Evolutionary conservation across 331 rosid species (phyloP), one percentile per base, ranked within the genome.

Genomic region (Rosa hybrid): DNA sequence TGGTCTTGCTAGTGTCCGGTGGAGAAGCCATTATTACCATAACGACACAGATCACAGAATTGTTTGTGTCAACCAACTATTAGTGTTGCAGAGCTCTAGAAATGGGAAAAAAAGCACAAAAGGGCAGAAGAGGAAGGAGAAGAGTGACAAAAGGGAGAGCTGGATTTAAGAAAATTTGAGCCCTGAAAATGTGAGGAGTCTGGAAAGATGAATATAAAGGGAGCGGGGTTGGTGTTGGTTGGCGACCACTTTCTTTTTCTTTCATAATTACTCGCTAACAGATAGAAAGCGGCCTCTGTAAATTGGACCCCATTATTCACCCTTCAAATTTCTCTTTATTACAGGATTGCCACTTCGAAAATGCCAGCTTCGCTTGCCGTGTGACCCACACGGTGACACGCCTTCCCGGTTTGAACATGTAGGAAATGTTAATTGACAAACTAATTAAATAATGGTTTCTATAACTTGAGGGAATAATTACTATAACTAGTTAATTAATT

Each of bases 1-100:
- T 45, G 75, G 98, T 93, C 81, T 96, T 96, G 84, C 99, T 93
- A 0, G 94, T 96, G 73, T 96, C 98, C 0, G 98, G 96, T 0
- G 98, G 94, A 12, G 97, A 91, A n/a, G 88, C 93, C 97, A 95
- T 92, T 6, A 45, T 91, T 6, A 45, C 25, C 46, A 51, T 44
- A 30, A 12, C 9, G 4, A 77, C 23, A 25, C 41, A 13, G 69
- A 64, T 64, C 71, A 65, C 71, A 34, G 45, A 16, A 2, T 65
- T 34, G 45, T 34, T 30, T 34, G 21, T 7, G 62, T 54, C 17
- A 56, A 34, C 23, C 7, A 23, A 56, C 11, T 56, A 56, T 20
- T 27, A 14, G 6, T 11, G 6, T 65, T 34, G 71, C 71, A 65
- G 71, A 13, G 71, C 27, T 13, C n/a, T 6, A 34, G 44, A 64